Evolutionary conservation across 2,329 filamentous ascomycete genomes (phyloP).

Genomic region (Microdochium trichocladiopsis): DNA sequence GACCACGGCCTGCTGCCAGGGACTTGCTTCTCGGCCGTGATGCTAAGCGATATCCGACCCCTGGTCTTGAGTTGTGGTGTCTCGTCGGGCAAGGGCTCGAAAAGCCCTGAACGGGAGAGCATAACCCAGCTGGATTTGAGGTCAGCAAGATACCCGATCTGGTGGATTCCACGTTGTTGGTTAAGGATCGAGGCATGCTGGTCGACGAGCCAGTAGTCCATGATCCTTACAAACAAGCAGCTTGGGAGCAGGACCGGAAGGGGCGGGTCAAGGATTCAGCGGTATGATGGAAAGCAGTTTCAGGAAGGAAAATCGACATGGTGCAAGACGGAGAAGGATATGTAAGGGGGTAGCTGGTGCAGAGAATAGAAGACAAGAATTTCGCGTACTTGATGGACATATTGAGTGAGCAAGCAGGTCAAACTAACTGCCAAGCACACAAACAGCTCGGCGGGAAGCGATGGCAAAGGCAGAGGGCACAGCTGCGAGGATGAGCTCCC

Average conservation of each 20-base stretch:
- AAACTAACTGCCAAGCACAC: neutral
- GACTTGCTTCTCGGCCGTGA: conserved; percentile 64
- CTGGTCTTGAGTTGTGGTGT: conserved; percentile 74
- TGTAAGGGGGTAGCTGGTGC: neutral
- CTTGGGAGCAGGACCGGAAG: neutral
- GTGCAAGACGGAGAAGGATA: too few species aligned
- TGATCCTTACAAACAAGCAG: conserved; percentile 9
- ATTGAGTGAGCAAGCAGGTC: neutral
- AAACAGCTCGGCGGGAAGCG: neutral
- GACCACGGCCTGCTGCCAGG: conserved; percentile 57
- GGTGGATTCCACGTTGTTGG: conserved; percentile 20
- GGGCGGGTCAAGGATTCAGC: conserved; percentile 3
- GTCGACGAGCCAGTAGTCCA: conserved; percentile 31
- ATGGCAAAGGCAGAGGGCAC: neutral
- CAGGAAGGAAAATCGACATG: neutral
- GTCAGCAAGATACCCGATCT: conserved; percentile 40
- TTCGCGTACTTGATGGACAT: conserved; percentile 2
- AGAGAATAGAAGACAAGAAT: neutral
- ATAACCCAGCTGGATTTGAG: conserved; percentile 74
- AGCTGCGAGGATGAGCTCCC: neutral
- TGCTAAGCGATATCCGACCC: conserved; percentile 67
- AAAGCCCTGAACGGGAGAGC: conserved; percentile 66
- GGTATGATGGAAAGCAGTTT: neutral
- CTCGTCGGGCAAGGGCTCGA: conserved; percentile 81
- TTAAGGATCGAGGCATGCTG: conserved; percentile 35